Evolutionary conservation across 2,329 filamentous ascomycete genomes (phyloP).

Genomic region (Xylariaceae sp.): DNA sequence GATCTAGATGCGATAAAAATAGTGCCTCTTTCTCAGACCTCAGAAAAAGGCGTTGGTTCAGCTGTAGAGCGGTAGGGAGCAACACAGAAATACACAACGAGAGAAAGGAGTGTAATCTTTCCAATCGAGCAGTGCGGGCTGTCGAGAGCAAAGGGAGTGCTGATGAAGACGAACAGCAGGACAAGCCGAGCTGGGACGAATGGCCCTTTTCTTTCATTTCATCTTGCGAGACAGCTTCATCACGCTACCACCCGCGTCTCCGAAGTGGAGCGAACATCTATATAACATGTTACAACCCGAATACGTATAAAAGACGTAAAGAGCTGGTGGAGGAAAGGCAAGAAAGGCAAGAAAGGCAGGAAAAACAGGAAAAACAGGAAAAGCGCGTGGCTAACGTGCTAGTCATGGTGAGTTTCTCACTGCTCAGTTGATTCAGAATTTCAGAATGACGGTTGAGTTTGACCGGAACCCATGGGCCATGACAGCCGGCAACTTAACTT

Average conservation of each 20-base stretch:
- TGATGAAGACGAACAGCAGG: not conserved
- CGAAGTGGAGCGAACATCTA: too few species aligned
- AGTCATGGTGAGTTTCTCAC: too few species aligned
- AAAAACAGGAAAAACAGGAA: too few species aligned
- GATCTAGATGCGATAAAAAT: not conserved
- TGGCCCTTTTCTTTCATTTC: constrained; percentile 7
- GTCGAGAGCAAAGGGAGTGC: constrained; percentile 13
- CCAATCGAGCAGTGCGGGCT: constrained; percentile 2
- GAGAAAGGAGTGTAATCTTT: constrained; percentile 19
- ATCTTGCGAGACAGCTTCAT: not conserved
- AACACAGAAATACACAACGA: constrained; percentile 10
- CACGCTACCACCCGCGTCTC: not conserved
- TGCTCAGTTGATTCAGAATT: too few species aligned
- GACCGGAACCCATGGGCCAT: too few species aligned
- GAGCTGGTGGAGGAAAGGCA: too few species aligned
- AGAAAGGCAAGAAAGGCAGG: too few species aligned
- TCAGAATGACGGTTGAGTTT: too few species aligned
- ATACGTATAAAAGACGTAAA: too few species aligned
- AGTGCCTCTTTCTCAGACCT: not conserved
- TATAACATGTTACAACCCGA: too few species aligned
- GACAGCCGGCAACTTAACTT: too few species aligned
- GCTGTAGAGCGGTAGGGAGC: constrained; percentile 19
- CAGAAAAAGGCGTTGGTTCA: not conserved
- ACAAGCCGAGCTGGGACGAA: constrained; percentile 3
- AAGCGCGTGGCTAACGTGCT: too few species aligned